Evolutionary conservation across 2,329 filamentous ascomycete genomes (phyloP).

Genomic region (Pseudogymnoascus sp.): DNA sequence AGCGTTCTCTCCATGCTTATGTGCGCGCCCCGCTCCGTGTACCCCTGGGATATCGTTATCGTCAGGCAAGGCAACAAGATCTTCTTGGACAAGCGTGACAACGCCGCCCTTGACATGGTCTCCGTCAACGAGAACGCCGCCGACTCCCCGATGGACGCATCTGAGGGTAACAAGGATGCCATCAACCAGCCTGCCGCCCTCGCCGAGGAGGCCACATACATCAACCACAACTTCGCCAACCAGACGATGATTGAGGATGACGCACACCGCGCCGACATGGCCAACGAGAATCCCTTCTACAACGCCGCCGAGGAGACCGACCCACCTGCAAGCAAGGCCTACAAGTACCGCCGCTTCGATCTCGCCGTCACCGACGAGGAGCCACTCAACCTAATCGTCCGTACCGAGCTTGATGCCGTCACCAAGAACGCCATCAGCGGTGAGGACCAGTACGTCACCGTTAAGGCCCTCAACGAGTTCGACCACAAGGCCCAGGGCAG

Average conservation of each 20-base stretch:
- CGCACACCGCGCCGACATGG: conserved; percentile 70
- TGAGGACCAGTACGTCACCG: conserved; percentile 81
- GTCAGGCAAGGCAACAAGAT: conserved; percentile 90
- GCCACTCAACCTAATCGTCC: conserved; percentile 84
- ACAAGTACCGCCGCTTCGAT: conserved; percentile 98
- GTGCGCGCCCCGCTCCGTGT: conserved; percentile 93
- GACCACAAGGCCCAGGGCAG: conserved; percentile 95
- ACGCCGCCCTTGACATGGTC: conserved; percentile 89
- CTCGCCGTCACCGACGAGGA: conserved; percentile 85
- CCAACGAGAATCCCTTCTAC: conserved; percentile 94
- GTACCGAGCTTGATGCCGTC: conserved; percentile 90
- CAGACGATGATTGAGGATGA: conserved; percentile 85
- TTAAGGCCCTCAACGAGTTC: conserved; percentile 98
- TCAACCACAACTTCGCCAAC: conserved; percentile 99
- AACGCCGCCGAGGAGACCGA: conserved; percentile 87
- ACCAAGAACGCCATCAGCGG: conserved; percentile 90
- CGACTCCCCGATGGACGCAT: conserved; percentile 84
- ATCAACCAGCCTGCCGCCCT: conserved; percentile 92
- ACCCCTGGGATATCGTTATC: conserved; percentile 97
- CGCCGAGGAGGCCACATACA: conserved; percentile 95
- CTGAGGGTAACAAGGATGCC: conserved; percentile 85
- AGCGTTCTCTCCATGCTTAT: conserved; percentile 98
- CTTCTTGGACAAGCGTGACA: conserved; percentile 97
- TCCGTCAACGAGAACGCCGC: conserved; percentile 98
- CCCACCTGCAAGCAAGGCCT: conserved; percentile 88